These are phyloP conservation scores for Lentinula aciculospora DNA, from an alignment of 768 basidiomycete genomes.

Conservation along the genomic window DNA sequence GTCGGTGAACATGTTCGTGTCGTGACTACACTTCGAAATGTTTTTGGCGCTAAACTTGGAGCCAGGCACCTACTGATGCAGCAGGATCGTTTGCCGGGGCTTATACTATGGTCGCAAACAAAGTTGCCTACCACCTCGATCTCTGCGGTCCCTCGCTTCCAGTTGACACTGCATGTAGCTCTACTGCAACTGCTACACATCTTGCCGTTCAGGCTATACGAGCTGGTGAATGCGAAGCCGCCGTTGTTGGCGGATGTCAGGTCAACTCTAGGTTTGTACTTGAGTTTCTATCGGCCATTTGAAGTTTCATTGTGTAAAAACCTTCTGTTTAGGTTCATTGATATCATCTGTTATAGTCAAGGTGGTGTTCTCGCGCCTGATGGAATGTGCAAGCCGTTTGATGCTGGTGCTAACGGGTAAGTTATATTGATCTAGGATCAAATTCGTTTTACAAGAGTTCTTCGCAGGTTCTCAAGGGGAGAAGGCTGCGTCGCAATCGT, in stretches of 20 bases:
- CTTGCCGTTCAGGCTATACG: slow-evolving; percentile 39
- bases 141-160: slow-evolving; percentile 42
- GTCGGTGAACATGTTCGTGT: slow-evolving; percentile 13
- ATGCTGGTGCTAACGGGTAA: slow-evolving; percentile 38
- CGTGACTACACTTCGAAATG: background rate
- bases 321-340: slow-evolving; percentile 23
- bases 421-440: slow-evolving; percentile 25
- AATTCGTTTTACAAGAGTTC: slow-evolving; percentile 35
- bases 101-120: slow-evolving; percentile 33
- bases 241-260: slow-evolving; percentile 40
- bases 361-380: slow-evolving; percentile 31
- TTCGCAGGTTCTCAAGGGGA: slow-evolving; percentile 30
- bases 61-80: slow-evolving; percentile 27
- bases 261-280: slow-evolving; percentile 30
- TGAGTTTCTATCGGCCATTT: slow-evolving; percentile 1
- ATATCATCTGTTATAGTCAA: slow-evolving; percentile 37
- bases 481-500: slow-evolving; percentile 34
- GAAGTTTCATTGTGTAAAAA: slow-evolving; percentile 18
- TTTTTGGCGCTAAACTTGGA: background rate
- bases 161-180: slow-evolving; percentile 46
- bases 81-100: slow-evolving; percentile 27
- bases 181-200: slow-evolving; percentile 39
- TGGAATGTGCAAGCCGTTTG: slow-evolving; percentile 40
- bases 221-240: slow-evolving; percentile 40
- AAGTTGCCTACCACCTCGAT: slow-evolving; percentile 35